Evolutionary conservation across 805 yeast species (phyloP).

Genomic region (Cyberlindnera sargentensis): DNA sequence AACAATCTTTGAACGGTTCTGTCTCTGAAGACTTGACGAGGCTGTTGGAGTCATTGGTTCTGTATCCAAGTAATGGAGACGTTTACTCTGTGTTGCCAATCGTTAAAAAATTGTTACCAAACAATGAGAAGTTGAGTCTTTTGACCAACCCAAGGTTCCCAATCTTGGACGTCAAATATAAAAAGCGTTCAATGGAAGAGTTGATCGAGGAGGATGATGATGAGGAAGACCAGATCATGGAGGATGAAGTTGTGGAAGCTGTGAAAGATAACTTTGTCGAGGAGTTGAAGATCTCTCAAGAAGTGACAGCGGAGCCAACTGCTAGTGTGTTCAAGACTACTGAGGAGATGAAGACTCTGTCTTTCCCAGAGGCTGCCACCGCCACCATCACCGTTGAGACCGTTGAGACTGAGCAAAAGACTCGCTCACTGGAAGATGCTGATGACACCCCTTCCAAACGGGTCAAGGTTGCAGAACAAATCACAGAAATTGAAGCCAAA

Average conservation of each 20-base stretch:
- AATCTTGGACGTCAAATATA: constrained; percentile 18
- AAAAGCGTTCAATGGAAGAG: constrained; percentile 18
- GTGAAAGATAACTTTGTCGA: constrained; percentile 10
- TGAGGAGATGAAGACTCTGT: constrained; percentile 18
- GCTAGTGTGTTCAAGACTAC: constrained; percentile 18
- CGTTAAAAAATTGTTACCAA: constrained; percentile 43
- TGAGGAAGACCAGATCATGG: constrained; percentile 7
- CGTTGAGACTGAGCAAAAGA: constrained; percentile 4
- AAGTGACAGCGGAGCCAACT: constrained; percentile 3
- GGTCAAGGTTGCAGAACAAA: constrained; percentile 13
- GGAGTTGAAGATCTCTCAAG: constrained; percentile 10
- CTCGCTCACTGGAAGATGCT: constrained; percentile 18
- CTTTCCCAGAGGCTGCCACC: constrained; percentile 13
- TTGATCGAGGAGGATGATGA: constrained; percentile 24
- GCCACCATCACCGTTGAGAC: background rate
- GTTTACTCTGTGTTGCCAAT: constrained; percentile 66
- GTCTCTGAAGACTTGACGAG: constrained; percentile 25
- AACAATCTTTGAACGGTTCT: constrained; percentile 22
- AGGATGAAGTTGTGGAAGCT: constrained; percentile 6
- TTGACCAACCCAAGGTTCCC: constrained; percentile 77
- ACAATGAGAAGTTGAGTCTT: constrained; percentile 47
- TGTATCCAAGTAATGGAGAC: constrained; percentile 59
- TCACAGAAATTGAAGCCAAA: constrained; percentile 7
- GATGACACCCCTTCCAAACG: constrained; percentile 22
- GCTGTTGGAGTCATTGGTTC: constrained; percentile 47